Conservation (phyloP, 2,329 filamentous ascomycete genomes). For the Xenosphaeropsis pyriputrescens region DNA sequence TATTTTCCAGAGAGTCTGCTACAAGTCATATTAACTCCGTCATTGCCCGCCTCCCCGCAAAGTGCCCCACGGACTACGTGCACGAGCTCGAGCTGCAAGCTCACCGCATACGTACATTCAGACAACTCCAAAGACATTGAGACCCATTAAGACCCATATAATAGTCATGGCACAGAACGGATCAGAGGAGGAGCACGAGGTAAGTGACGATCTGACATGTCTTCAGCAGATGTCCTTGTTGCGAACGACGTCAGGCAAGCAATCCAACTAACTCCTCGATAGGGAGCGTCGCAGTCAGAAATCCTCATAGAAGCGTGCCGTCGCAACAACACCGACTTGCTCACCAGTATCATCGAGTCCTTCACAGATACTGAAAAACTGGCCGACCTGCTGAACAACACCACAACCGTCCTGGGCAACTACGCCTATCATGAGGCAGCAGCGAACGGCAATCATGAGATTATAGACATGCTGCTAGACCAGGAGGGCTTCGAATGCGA, state of each 20-base stretch:
- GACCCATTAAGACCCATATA: too few relatives aligned
- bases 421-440: constrained; percentile 85
- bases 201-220: constrained; percentile 2
- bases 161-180: too few relatives aligned
- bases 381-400: constrained; percentile 69
- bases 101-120: too few relatives aligned
- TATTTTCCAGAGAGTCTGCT: too few relatives aligned
- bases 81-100: too few relatives aligned
- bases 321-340: constrained; percentile 78
- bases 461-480: constrained; percentile 71
- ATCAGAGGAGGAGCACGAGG: constrained; percentile 13
- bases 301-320: constrained; percentile 85
- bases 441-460: constrained; percentile 69
- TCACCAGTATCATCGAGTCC: constrained; percentile 58
- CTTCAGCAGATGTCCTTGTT: not conserved
- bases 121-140: too few relatives aligned
- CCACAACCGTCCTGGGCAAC: constrained; percentile 75
- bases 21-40: too few relatives aligned
- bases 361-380: constrained; percentile 40
- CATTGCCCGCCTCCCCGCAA: too few relatives aligned
- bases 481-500: constrained; percentile 79
- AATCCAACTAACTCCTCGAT: constrained; percentile 1
- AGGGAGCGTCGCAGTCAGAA: constrained; percentile 80
- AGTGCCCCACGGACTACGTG: too few relatives aligned
- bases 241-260: not conserved